Evolutionary conservation across 2,329 filamentous ascomycete genomes (phyloP).

Genomic region (Bipolaris gigantea): DNA sequence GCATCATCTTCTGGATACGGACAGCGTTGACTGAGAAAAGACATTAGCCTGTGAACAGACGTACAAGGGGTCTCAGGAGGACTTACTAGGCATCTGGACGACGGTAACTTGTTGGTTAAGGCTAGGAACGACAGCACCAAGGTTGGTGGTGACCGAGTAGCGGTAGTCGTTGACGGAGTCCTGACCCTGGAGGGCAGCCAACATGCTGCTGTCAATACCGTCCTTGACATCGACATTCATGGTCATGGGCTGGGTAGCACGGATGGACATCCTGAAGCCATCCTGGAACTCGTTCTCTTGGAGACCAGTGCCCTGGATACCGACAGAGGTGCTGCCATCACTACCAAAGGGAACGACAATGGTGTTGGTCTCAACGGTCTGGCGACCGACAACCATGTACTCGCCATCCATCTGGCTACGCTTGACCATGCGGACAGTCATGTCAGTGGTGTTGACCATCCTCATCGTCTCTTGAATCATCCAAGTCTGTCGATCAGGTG

Average conservation of each 20-base stretch:
- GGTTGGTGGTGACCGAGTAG: constrained; percentile 40
- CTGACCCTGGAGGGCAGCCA: constrained; percentile 37
- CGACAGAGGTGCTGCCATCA: constrained; percentile 29
- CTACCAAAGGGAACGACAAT: constrained; percentile 39
- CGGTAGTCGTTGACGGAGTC: constrained; percentile 41
- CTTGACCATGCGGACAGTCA: constrained; percentile 44
- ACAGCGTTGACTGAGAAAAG: constrained; percentile 35
- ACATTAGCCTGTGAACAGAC: constrained; percentile 13
- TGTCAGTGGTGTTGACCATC: constrained; percentile 43
- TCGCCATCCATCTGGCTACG: constrained; percentile 41
- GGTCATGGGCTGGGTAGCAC: constrained; percentile 41
- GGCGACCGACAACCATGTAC: constrained; percentile 44
- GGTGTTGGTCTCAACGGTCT: constrained; percentile 42
- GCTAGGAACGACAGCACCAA: constrained; percentile 38
- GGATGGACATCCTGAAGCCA: constrained; percentile 43
- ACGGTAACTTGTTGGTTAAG: constrained; percentile 44
- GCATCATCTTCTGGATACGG: constrained; percentile 43
- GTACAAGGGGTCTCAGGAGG: too few species aligned
- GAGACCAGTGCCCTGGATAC: constrained; percentile 40
- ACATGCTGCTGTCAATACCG: constrained; percentile 39
- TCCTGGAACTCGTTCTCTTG: constrained; percentile 46
- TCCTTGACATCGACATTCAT: constrained; percentile 44
- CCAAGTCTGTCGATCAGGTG: constrained; percentile 43
- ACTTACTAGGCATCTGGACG: constrained; percentile 43
- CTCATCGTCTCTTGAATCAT: constrained; percentile 44